Percentiles rank a stretch among this genome's conserved stretches.
phyloP scores from a whole-genome alignment of 1,284 basidiomycete genomes.

The Cryptococcus sp. region DNA sequence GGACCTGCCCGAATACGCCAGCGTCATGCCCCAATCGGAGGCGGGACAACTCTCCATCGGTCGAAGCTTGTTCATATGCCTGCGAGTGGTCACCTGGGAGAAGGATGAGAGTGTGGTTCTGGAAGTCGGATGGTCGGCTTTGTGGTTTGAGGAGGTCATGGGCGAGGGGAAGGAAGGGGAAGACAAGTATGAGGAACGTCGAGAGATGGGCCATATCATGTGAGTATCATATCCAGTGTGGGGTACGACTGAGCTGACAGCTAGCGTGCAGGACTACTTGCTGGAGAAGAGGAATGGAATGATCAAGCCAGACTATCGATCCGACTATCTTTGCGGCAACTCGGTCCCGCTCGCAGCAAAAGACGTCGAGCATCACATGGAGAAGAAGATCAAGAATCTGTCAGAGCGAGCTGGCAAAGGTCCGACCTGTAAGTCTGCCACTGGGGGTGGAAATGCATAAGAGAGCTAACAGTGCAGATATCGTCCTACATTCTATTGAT shows the following conservation, averaged over 20 bases:
- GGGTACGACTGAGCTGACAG: not conserved
- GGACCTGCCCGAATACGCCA: not conserved
- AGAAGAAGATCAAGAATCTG: slow-evolving; percentile 26
- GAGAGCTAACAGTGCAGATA: slow-evolving; percentile 16
- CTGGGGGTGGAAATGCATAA: too few species aligned
- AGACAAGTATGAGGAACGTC: slow-evolving; percentile 19
- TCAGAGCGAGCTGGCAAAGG: slow-evolving; percentile 25
- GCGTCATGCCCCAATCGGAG: not conserved
- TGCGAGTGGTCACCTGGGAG: slow-evolving; percentile 35
- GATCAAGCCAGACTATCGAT: slow-evolving; percentile 18
- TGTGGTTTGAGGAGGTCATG: slow-evolving; percentile 25
- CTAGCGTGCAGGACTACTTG: slow-evolving; percentile 34
- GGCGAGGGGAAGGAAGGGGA: slow-evolving; percentile 5
- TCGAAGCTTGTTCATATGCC: slow-evolving; percentile 33
- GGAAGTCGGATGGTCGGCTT: slow-evolving; percentile 35
- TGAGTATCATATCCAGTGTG: slow-evolving; percentile 25
- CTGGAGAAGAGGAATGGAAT: slow-evolving; percentile 22
- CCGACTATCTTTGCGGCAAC: slow-evolving; percentile 25
- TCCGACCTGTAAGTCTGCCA: slow-evolving; percentile 32
- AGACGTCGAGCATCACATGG: slow-evolving; percentile 16
- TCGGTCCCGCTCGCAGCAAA: slow-evolving; percentile 17
- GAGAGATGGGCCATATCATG: slow-evolving; percentile 38
- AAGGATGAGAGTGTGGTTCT: slow-evolving; percentile 22
- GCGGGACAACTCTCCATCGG: slow-evolving; percentile 17
- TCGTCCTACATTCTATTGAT: slow-evolving; percentile 28